Base-by-base conservation (phyloP, 2,329 filamentous ascomycete genomes). In the Talaromyces rugulosus region DNA sequence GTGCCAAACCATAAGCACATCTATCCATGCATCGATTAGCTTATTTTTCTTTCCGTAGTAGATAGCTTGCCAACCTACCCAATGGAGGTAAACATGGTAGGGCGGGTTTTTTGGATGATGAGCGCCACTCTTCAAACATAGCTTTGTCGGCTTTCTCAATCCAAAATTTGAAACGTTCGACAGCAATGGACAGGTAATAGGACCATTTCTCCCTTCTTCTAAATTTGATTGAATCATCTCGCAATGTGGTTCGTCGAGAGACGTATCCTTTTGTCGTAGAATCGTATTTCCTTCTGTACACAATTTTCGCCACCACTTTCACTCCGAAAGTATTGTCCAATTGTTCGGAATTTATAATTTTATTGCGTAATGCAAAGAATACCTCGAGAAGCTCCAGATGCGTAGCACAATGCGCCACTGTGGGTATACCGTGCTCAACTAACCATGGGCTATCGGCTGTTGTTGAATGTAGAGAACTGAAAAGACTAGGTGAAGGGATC, bases 1-100 rank as follows among this genome's bases (percentile, higher is more conserved):
- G 55, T 78, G 75, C 75, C 74, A 78, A 0, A 76, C 71, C 73
- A 76, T 75, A 3, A 77, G 56, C 1, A 77, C 60, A 64, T 77
- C 75, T 34, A 69, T 5, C 44, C 60, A 64, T 77, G 74, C 33
- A 69, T 5, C 44, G 8, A 27, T 50, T 14, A 50, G 44, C 18
- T 50, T 27, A 23, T 36, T 16, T 36, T 50, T 11, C 8, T 36
- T 16, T 36, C 9, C 5, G 18, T 50, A 16, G 6, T 27, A 23
- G 6, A 50, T 36, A 12, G 34, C 16, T 27, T 50, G n/a, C 44
- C 18, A 50, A 54, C 52, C 28, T 56, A 60, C 59, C 59, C n/a
- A 60, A 18, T 28, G 59, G 59, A 56, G 59, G 59, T 42, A 60
- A 40, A 36, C 40, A 34, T 12, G 59, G 59, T 34, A 60, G 55